Conservation (phyloP, 306 rosid species). For the Sicyos baderoa region DNA sequence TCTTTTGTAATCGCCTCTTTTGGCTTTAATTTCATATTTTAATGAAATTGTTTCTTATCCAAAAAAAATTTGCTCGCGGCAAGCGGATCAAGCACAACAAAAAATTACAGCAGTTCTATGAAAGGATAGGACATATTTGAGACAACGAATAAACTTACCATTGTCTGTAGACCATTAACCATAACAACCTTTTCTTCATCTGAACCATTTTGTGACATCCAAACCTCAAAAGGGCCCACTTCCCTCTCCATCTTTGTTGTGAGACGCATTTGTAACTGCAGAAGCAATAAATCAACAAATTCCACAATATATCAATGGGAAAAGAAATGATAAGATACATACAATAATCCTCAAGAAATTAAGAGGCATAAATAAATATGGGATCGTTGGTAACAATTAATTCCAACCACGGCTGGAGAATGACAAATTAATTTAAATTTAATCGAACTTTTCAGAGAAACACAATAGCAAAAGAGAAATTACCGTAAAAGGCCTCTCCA, state of each 20-base stretch:
- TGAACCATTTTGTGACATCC: slow-evolving; percentile 44
- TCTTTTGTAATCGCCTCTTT: too few species aligned
- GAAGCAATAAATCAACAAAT: slow-evolving; percentile 29
- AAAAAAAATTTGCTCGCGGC: too few species aligned
- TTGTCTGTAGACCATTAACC: slow-evolving; percentile 78
- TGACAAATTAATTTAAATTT: background rate
- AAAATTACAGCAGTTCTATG: background rate
- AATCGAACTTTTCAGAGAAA: background rate
- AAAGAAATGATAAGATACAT: background rate
- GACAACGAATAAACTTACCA: slow-evolving; percentile 39
- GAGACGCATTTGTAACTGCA: slow-evolving; percentile 69
- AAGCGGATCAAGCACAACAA: background rate
- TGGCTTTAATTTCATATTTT: too few species aligned
- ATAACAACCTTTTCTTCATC: slow-evolving; percentile 46
- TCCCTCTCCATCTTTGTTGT: slow-evolving; percentile 65
- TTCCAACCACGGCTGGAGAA: slow-evolving; percentile 24
- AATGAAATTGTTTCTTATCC: too few species aligned
- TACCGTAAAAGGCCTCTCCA: slow-evolving; percentile 83
- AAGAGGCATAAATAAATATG: slow-evolving; percentile 15
- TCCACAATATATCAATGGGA: slow-evolving; percentile 19
- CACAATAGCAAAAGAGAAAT: background rate
- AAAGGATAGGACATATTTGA: background rate
- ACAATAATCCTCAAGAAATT: slow-evolving; percentile 5
- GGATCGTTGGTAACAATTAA: slow-evolving; percentile 17
- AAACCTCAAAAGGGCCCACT: slow-evolving; percentile 84